Base-by-base conservation (phyloP, 1,139 yeast genomes). In the Arxiozyma telluris region DNA sequence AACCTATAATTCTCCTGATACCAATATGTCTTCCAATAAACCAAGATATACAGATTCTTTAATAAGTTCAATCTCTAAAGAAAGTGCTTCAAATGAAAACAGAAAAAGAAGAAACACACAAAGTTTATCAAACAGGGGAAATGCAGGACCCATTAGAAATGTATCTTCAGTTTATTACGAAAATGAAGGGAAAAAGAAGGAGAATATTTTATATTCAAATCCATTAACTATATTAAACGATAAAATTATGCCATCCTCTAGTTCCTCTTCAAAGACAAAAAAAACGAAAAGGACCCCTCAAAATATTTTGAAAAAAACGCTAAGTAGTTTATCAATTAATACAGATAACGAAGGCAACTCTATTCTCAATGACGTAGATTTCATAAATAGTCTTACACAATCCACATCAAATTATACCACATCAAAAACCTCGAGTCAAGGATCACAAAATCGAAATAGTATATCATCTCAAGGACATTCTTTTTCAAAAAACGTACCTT, bases 291-390 rank as follows among this genome's bases (percentile, higher is more conserved):
- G 34, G 20, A 27, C 25, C 18, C 27, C 47, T 20, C 45, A 30
- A 4, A 48, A 48, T n/a, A 39, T 58, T 11, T 48, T 64, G 42
- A 60, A 58, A 49, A 60, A 61, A 41, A 63, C 66, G 8, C 44
- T 64, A 22, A 63, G 66, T 50, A 57, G 57, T 52, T 51, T 64
- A 21, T 61, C 67, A 3, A 57, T 61, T 54, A 57, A 56, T 41
- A 49, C 55, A 25, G 39, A 34, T 34, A 34, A 34, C 12, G 39
- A 34, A 12, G n/a, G 6, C 6, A 34, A 34, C n/a, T 34, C 39
- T 34, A 34, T 34, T 34, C n/a, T 34, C 12, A 23, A 39, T 23
- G 38, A 42, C 20, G 20, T 39, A 12, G 27, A 48, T 20, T 41
- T 20, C 15, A 48, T 30, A 27, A 41, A 25, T 42, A 21, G 20